Base-by-base conservation (phyloP, 108 stramenopile species). In the Skeletonema menzelii region DNA sequence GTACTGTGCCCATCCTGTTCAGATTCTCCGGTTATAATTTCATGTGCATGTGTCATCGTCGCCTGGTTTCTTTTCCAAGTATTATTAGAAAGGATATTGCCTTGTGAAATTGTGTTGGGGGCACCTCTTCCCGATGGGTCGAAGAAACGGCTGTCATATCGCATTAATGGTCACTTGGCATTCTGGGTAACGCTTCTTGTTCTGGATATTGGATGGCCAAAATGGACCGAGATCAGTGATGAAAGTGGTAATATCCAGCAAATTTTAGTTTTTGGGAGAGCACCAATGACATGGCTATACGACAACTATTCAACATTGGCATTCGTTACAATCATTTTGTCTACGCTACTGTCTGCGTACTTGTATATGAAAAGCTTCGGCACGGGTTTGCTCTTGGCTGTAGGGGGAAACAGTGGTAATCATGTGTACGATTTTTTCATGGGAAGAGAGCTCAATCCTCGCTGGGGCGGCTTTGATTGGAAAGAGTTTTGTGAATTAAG, bases 401-500 rank as follows among this genome's bases (percentile, higher is more conserved):
- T 83, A 19, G 92, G 87, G 0, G 97, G 97, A 1, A 73, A 95
- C 70, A 95, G 91, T 17, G 93, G 95, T 56, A 93, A 82, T 75
- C 62, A 67, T 24, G 7, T 87, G 17, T 98, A 99, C 67, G 97
- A 99, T 84, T 97, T 94, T 76, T 99, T 91, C 76, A 97, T 98
- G 67, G 99, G 99, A 14, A 86, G 99, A 15, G 98, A 98, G 79
- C 85, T 99, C 8, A 99, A 99, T 88, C 99, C 99, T 24, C 91
- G 99, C 26, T 66, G 85, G 35, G 79, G 81, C 1, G 62, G 76
- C 20, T 92, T 98, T 69, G 99, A 99, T 75, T 92, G 96, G 87
- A 99, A 99, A 73, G 90, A 87, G 57, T 99, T 98, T 80, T 97
- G 96, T 73, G 99, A 99, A 82, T 80, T 99, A 40, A 83, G 98